Evolutionary conservation across 1,139 yeast genomes (phyloP), one percentile per base, ranked within the genome.

Genomic region (Kurtzmaniella quercitrusa): DNA sequence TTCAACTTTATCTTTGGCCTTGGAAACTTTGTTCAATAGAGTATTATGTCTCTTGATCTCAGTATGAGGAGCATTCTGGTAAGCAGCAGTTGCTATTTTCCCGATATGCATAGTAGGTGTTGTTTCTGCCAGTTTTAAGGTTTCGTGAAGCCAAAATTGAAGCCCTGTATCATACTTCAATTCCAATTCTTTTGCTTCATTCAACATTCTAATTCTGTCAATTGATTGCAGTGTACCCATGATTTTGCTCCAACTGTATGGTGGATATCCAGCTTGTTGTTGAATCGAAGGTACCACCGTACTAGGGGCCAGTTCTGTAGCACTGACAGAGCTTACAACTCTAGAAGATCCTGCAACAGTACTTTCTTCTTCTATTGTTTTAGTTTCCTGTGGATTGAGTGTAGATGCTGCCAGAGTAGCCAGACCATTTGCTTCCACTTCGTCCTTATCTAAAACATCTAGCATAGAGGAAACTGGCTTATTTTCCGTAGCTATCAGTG

Each of bases 31-130:
- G 45, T 75, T 70, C 46, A 75, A 55, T 18, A 72, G 58, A 1
- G 75, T 66, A 18, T 63, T 64, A 47, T 70, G 75, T 52, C 77
- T 63, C 48, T 74, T 60, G 29, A 72, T 57, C 46, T 70, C 77
- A 49, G 58, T 68, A 48, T 73, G 77, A 2, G 74, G 56, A 2
- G 78, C 78, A 56, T 72, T 72, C 49, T 68, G 74, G 50, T 73
- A 73, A 2, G 77, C 77, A 41, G 68, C 69, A 6, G 75, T 60
- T 0, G 77, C 77, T 38, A 73, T 63, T 41, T 64, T 63, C 2
- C 78, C 77, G 46, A 73, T 70, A 48, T 70, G 77, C 40, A 73
- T 70, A 42, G 56, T 63, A 6, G 71, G 55, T 7, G 66, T 53
- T 27, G 54, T 58, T 39, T 69, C 67, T 0, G 70, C 59, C 47